A percentile compares a stretch with the other conserved stretches of the same genome.
Conservation (phyloP, 495 filamentous ascomycete genomes). For the Terfezia boudieri region DNA sequence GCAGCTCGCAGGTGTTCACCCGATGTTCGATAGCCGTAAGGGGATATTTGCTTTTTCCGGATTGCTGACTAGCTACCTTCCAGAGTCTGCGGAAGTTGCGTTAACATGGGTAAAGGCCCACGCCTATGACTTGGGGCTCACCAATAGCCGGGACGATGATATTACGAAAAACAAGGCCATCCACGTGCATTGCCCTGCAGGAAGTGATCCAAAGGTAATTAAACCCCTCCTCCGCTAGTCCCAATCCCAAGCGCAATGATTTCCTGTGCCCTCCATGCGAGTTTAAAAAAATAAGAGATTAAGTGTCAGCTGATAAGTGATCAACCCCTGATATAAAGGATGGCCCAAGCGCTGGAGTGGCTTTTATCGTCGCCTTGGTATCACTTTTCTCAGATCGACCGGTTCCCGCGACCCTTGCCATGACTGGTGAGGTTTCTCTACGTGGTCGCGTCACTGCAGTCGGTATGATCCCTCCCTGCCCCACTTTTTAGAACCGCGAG, state of each 20-base stretch:
- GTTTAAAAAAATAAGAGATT: no score
- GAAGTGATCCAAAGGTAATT: slow-evolving; percentile 68
- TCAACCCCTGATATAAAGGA: slow-evolving; percentile 13
- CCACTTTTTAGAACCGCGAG: background rate
- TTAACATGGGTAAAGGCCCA: slow-evolving; percentile 93
- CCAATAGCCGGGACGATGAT: slow-evolving; percentile 58
- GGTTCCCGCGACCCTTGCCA: slow-evolving; percentile 80
- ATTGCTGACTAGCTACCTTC: background rate
- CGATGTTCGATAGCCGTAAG: no score
- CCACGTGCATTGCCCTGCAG: slow-evolving; percentile 90
- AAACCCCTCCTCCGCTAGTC: background rate
- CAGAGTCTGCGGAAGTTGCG: slow-evolving; percentile 84
- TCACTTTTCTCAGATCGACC: slow-evolving; percentile 73
- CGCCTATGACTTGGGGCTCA: slow-evolving; percentile 74
- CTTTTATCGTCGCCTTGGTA: slow-evolving; percentile 81
- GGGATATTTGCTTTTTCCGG: no score
- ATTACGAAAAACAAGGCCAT: slow-evolving; percentile 90
- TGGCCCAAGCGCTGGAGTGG: slow-evolving; percentile 59
- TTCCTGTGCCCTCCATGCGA: no score
- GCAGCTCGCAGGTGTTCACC: no score
- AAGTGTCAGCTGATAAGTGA: background rate
- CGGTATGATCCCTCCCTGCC: slow-evolving; percentile 6
- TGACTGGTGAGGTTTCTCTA: slow-evolving; percentile 90
- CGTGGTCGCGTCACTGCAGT: slow-evolving; percentile 50
- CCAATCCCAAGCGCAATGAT: no score